Conservation (phyloP, 1,284 basidiomycete genomes). For the Cryptococcus wingfieldii region DNA sequence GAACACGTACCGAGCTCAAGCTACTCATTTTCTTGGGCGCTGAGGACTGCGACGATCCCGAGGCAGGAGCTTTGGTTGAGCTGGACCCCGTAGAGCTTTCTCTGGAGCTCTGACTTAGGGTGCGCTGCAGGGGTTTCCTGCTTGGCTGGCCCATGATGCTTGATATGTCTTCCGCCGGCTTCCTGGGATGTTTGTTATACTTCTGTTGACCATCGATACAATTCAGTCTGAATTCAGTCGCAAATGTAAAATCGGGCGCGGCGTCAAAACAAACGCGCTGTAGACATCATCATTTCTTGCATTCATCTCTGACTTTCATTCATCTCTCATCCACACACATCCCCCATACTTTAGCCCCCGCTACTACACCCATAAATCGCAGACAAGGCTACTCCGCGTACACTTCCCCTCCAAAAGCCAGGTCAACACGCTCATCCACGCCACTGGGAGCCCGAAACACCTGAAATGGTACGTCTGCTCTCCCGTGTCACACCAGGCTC, state of each 20-base stretch:
- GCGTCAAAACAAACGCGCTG: background rate
- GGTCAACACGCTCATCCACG: background rate
- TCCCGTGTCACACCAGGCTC: background rate
- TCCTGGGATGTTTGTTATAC: background rate
- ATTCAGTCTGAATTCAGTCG: background rate
- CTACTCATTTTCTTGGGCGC: conserved; percentile 27
- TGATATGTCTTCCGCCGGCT: too few relatives aligned
- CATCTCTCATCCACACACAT: background rate
- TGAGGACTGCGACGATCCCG: background rate
- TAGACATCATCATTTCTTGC: background rate
- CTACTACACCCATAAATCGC: background rate
- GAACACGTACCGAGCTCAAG: conserved; percentile 34
- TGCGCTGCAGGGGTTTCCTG: background rate
- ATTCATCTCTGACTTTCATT: background rate
- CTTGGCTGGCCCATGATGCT: background rate
- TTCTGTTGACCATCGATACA: background rate
- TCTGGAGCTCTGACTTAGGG: background rate
- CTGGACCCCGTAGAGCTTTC: background rate
- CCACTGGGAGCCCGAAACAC: too few relatives aligned
- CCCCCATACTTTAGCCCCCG: background rate
- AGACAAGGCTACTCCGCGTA: background rate
- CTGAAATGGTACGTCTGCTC: background rate
- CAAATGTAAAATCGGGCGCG: background rate
- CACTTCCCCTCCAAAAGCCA: background rate
- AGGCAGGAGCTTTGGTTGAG: background rate